Percentiles rank a stretch among this genome's conserved stretches.
These are phyloP conservation scores for Skeletonema potamos DNA, from an alignment of 108 stramenopile species.

Conservation along the genomic window DNA sequence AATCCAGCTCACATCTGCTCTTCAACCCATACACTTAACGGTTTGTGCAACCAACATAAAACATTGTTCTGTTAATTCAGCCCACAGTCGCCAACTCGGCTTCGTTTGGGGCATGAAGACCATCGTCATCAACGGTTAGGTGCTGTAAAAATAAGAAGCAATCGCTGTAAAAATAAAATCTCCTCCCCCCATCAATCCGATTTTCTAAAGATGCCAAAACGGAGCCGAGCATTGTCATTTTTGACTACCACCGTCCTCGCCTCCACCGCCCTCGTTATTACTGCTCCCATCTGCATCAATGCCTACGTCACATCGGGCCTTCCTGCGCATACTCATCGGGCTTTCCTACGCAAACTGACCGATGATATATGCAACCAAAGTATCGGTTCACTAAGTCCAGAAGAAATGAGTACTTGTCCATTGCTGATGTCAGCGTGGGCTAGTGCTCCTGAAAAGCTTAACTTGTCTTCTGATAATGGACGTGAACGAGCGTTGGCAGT, in stretches of 20 bases:
- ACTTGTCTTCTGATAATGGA: conserved; percentile 3
- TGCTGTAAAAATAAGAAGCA: too few species aligned
- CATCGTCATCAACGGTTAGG: background rate
- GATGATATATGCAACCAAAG: conserved; percentile 57
- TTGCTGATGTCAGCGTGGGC: conserved; percentile 77
- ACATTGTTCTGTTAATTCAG: too few species aligned
- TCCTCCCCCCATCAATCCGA: too few species aligned
- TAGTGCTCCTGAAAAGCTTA: conserved; percentile 5
- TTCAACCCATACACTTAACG: too few species aligned
- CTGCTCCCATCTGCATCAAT: background rate
- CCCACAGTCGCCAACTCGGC: too few species aligned
- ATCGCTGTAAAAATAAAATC: too few species aligned
- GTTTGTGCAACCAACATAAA: too few species aligned
- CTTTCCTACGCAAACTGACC: conserved; percentile 68
- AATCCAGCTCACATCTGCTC: too few species aligned
- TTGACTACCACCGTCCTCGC: background rate
- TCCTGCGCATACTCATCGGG: conserved; percentile 51
- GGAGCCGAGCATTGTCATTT: background rate
- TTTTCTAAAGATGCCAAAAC: background rate
- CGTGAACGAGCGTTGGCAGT: conserved; percentile 65
- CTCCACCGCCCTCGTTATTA: background rate
- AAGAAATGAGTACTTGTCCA: conserved; percentile 48
- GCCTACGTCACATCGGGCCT: conserved; percentile 53
- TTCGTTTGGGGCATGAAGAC: too few species aligned
- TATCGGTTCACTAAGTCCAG: conserved; percentile 48